Conservation (phyloP, 1,139 yeast species). For the Yamadazyma dendronema region DNA sequence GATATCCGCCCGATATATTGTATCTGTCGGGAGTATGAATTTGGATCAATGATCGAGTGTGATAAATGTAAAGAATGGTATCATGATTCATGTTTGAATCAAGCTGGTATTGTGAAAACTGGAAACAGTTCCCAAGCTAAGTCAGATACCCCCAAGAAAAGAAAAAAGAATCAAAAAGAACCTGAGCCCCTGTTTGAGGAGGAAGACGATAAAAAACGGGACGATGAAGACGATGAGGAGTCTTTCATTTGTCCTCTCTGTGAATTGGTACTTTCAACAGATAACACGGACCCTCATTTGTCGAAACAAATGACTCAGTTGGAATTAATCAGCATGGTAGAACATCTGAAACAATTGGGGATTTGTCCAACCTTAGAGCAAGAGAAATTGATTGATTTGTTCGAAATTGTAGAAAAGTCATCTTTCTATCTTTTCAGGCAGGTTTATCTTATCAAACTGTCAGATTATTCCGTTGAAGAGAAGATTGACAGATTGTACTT, state of each 20-base stretch:
- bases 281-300: slow-evolving; percentile 17
- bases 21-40: slow-evolving; percentile 66
- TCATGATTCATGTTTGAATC: slow-evolving; percentile 60
- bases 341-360: slow-evolving; percentile 32
- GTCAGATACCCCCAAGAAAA: slow-evolving; percentile 1
- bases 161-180: slow-evolving; percentile 6
- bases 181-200: slow-evolving; percentile 4
- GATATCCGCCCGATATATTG: slow-evolving; percentile 46
- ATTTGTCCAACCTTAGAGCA: slow-evolving; percentile 43
- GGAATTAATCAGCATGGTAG: slow-evolving; percentile 18
- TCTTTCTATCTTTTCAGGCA: slow-evolving; percentile 11
- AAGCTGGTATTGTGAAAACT: slow-evolving; percentile 25
- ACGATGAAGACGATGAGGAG: slow-evolving; percentile 29
- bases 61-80: slow-evolving; percentile 81
- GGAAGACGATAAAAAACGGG: slow-evolving; percentile 15
- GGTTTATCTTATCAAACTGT: slow-evolving; percentile 17
- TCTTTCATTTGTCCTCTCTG: slow-evolving; percentile 70
- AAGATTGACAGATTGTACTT: slow-evolving; percentile 28
- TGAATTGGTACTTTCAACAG: slow-evolving; percentile 25
- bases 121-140: slow-evolving; percentile 15
- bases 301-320: slow-evolving; percentile 21
- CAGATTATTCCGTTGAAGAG: slow-evolving; percentile 9
- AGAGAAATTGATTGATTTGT: slow-evolving; percentile 21
- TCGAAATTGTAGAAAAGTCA: slow-evolving; percentile 12
- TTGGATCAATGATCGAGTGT: slow-evolving; percentile 78